A percentile compares a stretch with the other conserved stretches of the same genome.
phyloP scores from a whole-genome alignment of 306 rosid genomes.

The Pyrus communis region DNA sequence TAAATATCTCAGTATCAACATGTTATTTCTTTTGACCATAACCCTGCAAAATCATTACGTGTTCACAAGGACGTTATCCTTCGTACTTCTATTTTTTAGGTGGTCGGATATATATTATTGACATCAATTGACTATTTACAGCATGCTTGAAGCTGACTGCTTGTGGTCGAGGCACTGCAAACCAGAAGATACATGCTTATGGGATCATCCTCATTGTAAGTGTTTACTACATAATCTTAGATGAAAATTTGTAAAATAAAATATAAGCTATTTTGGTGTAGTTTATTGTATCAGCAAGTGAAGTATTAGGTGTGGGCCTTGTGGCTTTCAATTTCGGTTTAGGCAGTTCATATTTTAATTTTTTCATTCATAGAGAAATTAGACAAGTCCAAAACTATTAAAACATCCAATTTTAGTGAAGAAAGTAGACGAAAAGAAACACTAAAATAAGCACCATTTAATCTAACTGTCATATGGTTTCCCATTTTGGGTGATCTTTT shows the following conservation, averaged over 20 bases:
- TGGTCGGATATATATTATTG: constrained; percentile 13
- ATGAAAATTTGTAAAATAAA: constrained; percentile 4
- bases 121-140: constrained; percentile 38
- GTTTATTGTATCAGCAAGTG: background rate
- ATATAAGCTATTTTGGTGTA: background rate
- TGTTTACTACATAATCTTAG: constrained; percentile 13
- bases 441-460: too few species aligned
- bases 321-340: background rate
- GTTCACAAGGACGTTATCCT: background rate
- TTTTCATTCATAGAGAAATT: too few species aligned
- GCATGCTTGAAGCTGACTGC: constrained; percentile 71
- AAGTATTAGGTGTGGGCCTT: background rate
- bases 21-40: background rate
- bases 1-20: background rate
- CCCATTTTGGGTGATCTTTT: too few species aligned
- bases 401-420: too few species aligned
- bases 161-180: constrained; percentile 61
- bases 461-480: too few species aligned
- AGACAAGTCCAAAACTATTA: too few species aligned
- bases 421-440: too few species aligned
- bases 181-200: constrained; percentile 67
- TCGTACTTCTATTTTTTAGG: background rate
- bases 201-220: constrained; percentile 71
- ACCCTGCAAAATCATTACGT: background rate
- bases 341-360: too few species aligned